Evolutionary conservation across 192 early-diverging fungal species (phyloP), one percentile per base, ranked within the genome.

Genomic region (Powellomyces hirtus): DNA sequence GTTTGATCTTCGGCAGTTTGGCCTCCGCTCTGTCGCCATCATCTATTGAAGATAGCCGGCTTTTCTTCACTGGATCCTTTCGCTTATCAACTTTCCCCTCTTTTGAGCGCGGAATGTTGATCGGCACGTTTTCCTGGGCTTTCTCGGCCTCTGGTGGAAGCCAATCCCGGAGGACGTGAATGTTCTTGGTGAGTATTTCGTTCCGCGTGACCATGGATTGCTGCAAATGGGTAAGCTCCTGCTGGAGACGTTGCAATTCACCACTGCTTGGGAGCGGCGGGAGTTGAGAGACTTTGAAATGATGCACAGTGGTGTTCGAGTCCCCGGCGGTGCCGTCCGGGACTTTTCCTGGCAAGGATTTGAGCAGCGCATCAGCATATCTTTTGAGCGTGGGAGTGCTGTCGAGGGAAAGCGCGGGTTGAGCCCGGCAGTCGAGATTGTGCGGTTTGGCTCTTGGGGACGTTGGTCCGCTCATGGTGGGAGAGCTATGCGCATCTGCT

Each of bases 231-330:
- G 7, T 30, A 10, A 69, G 33, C 34, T 69, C 58, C 26, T 60
- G 38, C 20, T 60, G 55, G 29, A 69, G 35, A 13, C 30, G 40
- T 29, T 45, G 57, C 38, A 69, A 30, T 18, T 69, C 67, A 14
- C 14, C 38, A 20, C 26, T 59, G 58, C 67, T 69, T 20, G 67
- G 67, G 16, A 69, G 20, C 4, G 56, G 57, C 14, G 67, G 67
- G 16, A 56, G 53, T 31, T 56, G 53, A 16, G 53, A 56, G 46
- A 49, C 46, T 49, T 49, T 49, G 46, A 49, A 49, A 49, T 49
- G 46, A 24, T 49, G 46, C 14, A 24, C 46, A 49, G 46, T 49
- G 46, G 46, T 49, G 46, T 18, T 14, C 16, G 20, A 24, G 60
- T 30, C 42, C 36, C 33, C 2, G 46, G 14, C 46, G 46, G n/a